phyloP scores from a whole-genome alignment of 2,329 filamentous ascomycete genomes.

The Furcasterigmium furcatum region DNA sequence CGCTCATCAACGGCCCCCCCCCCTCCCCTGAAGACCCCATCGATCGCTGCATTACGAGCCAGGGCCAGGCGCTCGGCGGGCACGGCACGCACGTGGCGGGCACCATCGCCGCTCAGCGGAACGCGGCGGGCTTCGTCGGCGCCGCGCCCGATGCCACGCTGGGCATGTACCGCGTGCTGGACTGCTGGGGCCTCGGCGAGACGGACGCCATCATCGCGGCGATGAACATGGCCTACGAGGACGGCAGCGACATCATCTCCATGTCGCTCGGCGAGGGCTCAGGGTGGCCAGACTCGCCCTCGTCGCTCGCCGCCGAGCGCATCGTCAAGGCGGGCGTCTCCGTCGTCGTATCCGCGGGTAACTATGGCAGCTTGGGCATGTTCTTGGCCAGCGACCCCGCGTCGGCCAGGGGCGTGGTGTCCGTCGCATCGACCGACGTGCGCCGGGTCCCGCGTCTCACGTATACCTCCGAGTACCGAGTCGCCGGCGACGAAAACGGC shows the following conservation, averaged over 20 bases:
- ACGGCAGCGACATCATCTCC: conserved; percentile 30
- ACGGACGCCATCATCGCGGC: conserved; percentile 38
- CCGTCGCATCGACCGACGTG: conserved; percentile 20
- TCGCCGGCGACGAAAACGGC: too few species aligned
- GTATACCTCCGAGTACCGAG: too few species aligned
- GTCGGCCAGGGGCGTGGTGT: conserved; percentile 16
- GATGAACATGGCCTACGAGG: conserved; percentile 38
- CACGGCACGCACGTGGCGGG: too few species aligned
- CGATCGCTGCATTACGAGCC: conserved; percentile 29
- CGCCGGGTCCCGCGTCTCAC: too few species aligned
- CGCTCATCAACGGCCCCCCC: too few species aligned
- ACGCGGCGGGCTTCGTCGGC: conserved; percentile 32
- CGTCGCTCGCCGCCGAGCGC: conserved; percentile 18
- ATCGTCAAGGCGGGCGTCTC: conserved; percentile 24
- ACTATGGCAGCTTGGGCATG: conserved; percentile 16
- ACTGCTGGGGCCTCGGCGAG: conserved; percentile 25
- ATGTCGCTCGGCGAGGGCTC: conserved; percentile 19
- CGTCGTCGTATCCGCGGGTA: conserved; percentile 21
- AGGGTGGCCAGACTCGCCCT: conserved; percentile 21
- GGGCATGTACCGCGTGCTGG: conserved; percentile 34
- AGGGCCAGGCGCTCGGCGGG: conserved; percentile 44
- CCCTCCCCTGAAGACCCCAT: conserved; percentile 35
- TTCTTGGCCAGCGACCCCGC: conserved; percentile 18
- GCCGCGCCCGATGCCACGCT: conserved; percentile 36
- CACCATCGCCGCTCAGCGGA: conserved; percentile 40